A percentile compares a stretch with the other conserved stretches of the same genome.
phyloP scores from a whole-genome alignment of 2,329 filamentous ascomycete genomes.

The Zopfia rhizophila region DNA sequence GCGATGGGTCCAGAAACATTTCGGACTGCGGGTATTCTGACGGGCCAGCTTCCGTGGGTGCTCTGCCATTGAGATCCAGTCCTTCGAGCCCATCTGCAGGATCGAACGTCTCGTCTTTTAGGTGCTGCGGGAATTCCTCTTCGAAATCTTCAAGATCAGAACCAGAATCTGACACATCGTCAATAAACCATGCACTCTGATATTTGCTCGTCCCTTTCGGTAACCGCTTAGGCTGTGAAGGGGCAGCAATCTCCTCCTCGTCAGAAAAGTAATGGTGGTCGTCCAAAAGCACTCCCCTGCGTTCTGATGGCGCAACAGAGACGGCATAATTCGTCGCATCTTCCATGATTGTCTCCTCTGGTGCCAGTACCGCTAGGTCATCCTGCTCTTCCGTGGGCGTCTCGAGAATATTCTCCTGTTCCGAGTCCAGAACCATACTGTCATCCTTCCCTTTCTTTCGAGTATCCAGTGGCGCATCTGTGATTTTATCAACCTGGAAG shows the following conservation, averaged over 20 bases:
- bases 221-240: conserved; percentile 74
- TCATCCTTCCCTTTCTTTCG: conserved; percentile 69
- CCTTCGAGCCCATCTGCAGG: conserved; percentile 88
- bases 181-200: conserved; percentile 93
- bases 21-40: conserved; percentile 96
- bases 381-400: conserved; percentile 82
- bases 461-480: conserved; percentile 74
- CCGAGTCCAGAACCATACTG: conserved; percentile 74
- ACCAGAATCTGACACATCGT: conserved; percentile 82
- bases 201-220: conserved; percentile 94
- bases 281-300: conserved; percentile 90
- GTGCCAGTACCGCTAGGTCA: conserved; percentile 82
- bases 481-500: conserved; percentile 91
- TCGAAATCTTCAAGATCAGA: conserved; percentile 75
- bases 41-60: conserved; percentile 78
- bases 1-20: conserved; percentile 82
- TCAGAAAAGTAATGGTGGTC: conserved; percentile 99
- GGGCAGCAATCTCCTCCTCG: conserved; percentile 72
- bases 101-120: conserved; percentile 64
- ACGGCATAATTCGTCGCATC: conserved; percentile 66
- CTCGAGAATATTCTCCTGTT: conserved; percentile 69
- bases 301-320: conserved; percentile 59
- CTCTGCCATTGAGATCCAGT: conserved; percentile 59
- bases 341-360: conserved; percentile 84
- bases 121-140: conserved; percentile 67